Base-by-base conservation (phyloP, 78 protist species). In the Polysphondylium violaceum region DNA sequence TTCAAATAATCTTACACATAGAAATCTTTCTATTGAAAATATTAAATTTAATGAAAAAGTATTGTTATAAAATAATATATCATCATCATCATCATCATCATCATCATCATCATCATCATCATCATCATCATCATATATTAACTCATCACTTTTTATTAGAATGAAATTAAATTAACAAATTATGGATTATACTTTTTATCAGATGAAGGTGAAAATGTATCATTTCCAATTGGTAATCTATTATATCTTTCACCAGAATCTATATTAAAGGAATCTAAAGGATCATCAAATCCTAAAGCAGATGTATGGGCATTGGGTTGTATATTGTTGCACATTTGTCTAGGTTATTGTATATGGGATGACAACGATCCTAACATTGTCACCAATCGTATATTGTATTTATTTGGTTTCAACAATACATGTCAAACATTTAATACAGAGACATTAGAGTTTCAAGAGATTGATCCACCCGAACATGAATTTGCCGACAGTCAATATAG, bases 291-390 rank as follows among this genome's bases (percentile, higher is more conserved):
- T 59, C 76, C 91, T 1, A 83, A 83, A 58, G 31, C 78, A 16
- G 91, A 83, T 83, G 63, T 83, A 17, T 83, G 91, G 91, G 64
- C 91, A 69, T 69, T 83, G 14, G 91, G 91, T 58, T 83, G 91
- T 36, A 59, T 83, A 29, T 27, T 83, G 8, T 69, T 83, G 47
- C 73, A 83, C 29, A 29, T 69, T 21, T 12, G 35, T 17, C 58
- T 71, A 12, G 79, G 79, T 23, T 41, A 50, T 35, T 83, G 91
- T 83, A 38, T 69, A 2, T 83, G 91, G 91, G 25, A 67, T 27
- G 79, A 83, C 59, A 67, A 44, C 14, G 58, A 59, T 44, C 91
- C 91, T 38, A 12, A 27, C 1, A 35, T 43, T 14, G 69, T 58
- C 21, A 8, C 59, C 0, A 83, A 69, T 83, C 47, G 91, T 27